Conservation (phyloP, 2,329 filamentous ascomycete species). For the Didymella sp. region DNA sequence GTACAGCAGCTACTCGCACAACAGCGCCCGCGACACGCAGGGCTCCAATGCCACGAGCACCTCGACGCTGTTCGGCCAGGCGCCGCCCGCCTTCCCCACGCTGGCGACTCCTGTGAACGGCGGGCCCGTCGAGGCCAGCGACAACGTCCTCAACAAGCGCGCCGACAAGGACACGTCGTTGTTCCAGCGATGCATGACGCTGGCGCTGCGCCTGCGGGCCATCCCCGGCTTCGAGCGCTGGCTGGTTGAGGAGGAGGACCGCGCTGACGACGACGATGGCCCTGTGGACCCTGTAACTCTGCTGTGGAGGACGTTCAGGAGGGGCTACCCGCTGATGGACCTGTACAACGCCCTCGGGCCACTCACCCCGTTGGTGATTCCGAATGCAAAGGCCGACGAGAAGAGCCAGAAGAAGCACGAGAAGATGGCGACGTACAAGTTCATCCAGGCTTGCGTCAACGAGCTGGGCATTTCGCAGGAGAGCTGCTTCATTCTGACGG, state of each 20-base stretch:
- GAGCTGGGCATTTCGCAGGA: slow-evolving; percentile 79
- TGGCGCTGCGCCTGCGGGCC: slow-evolving; percentile 80
- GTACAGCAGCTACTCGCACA: slow-evolving; percentile 57
- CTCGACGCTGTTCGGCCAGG: slow-evolving; percentile 54
- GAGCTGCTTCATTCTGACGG: slow-evolving; percentile 90
- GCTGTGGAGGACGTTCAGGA: slow-evolving; percentile 85
- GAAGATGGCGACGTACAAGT: slow-evolving; percentile 90
- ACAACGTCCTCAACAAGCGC: slow-evolving; percentile 97
- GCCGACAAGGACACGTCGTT: slow-evolving; percentile 90
- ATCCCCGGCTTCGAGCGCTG: slow-evolving; percentile 84
- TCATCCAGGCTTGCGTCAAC: slow-evolving; percentile 85
- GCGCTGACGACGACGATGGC: slow-evolving; percentile 68
- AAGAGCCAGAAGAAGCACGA: slow-evolving; percentile 68
- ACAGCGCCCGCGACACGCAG: slow-evolving; percentile 56
- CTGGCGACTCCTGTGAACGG: slow-evolving; percentile 55
- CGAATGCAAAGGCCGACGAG: slow-evolving; percentile 68
- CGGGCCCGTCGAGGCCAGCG: slow-evolving; percentile 74
- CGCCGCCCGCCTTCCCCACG: slow-evolving; percentile 42
- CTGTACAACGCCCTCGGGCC: slow-evolving; percentile 89
- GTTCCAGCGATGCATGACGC: slow-evolving; percentile 90
- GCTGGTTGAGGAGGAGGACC: slow-evolving; percentile 73
- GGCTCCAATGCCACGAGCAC: slow-evolving; percentile 55
- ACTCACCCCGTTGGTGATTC: slow-evolving; percentile 70
- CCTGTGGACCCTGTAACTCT: slow-evolving; percentile 74
- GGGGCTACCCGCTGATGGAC: slow-evolving; percentile 81